Percentiles rank a stretch among this genome's conserved stretches.
These are phyloP conservation scores for Acorus gramineus DNA, from an alignment of 106 monocot genomes.

Conservation along the genomic window DNA sequence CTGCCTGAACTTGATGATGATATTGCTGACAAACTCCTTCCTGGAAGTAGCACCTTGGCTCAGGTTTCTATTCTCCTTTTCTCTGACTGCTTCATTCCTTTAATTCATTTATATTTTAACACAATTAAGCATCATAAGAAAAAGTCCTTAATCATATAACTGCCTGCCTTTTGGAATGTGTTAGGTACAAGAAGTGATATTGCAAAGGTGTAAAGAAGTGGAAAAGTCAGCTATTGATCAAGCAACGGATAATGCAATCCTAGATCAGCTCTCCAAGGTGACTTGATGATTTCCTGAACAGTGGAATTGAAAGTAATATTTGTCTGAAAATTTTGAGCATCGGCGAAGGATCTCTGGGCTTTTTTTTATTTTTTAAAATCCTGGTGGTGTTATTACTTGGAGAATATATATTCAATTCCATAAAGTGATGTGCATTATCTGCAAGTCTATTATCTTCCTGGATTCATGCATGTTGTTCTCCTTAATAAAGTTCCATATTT, in stretches of 20 bases:
- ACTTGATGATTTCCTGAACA: not conserved
- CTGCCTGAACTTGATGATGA: constrained; percentile 76
- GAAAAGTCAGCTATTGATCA: constrained; percentile 91
- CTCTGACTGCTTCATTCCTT: not conserved
- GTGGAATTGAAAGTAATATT: no score
- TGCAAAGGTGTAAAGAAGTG: constrained; percentile 76
- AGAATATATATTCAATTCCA: not conserved
- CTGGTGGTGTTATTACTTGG: not conserved
- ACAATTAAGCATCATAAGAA: no score
- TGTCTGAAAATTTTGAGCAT: no score
- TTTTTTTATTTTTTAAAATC: not conserved
- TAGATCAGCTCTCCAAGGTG: constrained; percentile 81
- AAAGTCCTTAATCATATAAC: no score
- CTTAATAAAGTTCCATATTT: no score
- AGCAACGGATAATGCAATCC: constrained; percentile 98
- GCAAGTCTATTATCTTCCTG: no score
- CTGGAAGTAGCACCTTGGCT: constrained; percentile 65
- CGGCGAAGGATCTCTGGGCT: no score
- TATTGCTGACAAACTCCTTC: constrained; percentile 77
- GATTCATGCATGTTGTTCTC: no score
- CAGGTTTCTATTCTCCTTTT: constrained; percentile 35
- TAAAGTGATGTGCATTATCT: not conserved
- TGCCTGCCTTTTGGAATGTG: no score
- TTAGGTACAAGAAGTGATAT: constrained; percentile 73
- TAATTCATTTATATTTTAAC: no score